A percentile compares a stretch with the other conserved stretches of the same genome.
These are phyloP conservation scores for Hortaea sp. DNA, from an alignment of 2,329 filamentous ascomycete species.

Conservation along the genomic window DNA sequence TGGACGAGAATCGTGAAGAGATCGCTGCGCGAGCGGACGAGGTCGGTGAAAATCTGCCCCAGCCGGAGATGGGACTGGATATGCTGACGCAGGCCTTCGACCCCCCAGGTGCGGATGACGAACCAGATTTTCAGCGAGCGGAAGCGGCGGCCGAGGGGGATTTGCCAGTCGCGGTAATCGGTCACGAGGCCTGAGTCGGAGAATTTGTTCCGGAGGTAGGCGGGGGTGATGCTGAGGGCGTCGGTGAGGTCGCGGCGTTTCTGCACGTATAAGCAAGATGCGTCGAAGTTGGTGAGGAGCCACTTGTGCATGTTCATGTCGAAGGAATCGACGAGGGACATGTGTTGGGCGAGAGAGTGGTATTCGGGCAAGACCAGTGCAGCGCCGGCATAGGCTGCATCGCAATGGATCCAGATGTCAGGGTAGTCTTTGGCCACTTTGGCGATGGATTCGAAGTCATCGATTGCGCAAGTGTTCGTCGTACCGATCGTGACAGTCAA, in stretches of 20 bases:
- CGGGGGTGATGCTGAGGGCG: constrained; percentile 66
- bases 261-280: constrained; percentile 69
- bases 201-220: constrained; percentile 73
- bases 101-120: constrained; percentile 72
- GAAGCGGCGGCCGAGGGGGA: constrained; percentile 82
- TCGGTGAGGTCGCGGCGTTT: constrained; percentile 66
- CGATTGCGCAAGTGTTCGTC: constrained; percentile 78
- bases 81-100: constrained; percentile 63
- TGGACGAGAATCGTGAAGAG: constrained; percentile 66
- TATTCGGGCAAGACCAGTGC: constrained; percentile 75
- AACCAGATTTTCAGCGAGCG: constrained; percentile 91
- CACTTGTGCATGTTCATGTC: constrained; percentile 97
- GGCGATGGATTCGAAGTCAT: constrained; percentile 65
- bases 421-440: constrained; percentile 44
- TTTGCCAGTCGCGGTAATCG: constrained; percentile 96
- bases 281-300: constrained; percentile 89
- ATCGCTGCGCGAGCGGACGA: constrained; percentile 51
- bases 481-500: constrained; percentile 76
- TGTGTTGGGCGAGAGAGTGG: constrained; percentile 53
- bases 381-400: constrained; percentile 84
- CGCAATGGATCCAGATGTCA: constrained; percentile 80
- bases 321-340: constrained; percentile 71
- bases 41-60: constrained; percentile 58
- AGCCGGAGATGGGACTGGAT: constrained; percentile 58
- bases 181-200: constrained; percentile 77